phyloP scores from a whole-genome alignment of 768 basidiomycete species.

The Saitozyma sp. region DNA sequence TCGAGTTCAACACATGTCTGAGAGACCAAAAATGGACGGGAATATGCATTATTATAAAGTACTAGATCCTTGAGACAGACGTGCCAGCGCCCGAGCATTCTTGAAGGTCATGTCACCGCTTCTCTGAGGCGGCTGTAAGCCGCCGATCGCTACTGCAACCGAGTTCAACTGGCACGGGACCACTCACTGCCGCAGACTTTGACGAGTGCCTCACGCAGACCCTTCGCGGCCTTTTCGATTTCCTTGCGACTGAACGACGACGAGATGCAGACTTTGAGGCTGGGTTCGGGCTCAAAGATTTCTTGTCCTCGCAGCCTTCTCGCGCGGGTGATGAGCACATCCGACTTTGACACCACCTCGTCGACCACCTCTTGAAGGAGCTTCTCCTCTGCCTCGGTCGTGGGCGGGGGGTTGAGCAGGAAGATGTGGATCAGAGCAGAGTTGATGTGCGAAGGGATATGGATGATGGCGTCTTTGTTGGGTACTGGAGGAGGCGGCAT shows the following conservation, averaged over 20 bases:
- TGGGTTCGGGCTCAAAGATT: constrained; percentile 73
- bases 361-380: constrained; percentile 91
- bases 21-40: neutral
- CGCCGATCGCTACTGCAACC: neutral
- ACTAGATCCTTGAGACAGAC: neutral
- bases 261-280: constrained; percentile 77
- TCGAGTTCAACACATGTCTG: neutral
- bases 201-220: constrained; percentile 70
- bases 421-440: constrained; percentile 87
- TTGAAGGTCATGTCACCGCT: neutral
- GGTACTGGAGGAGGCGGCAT: neutral
- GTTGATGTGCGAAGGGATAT: constrained; percentile 78
- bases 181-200: constrained; percentile 65
- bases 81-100: neutral
- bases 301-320: constrained; percentile 83
- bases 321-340: constrained; percentile 81
- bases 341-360: constrained; percentile 68
- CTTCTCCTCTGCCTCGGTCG: constrained; percentile 66
- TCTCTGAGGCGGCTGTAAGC: neutral
- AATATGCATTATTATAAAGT: neutral
- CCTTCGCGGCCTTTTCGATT: constrained; percentile 77
- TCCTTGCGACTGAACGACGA: constrained; percentile 84
- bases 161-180: neutral
- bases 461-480: constrained; percentile 60
- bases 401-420: constrained; percentile 53